Conservation (phyloP, 768 basidiomycete genomes). For the Tylopilus vinaceipallidus region DNA sequence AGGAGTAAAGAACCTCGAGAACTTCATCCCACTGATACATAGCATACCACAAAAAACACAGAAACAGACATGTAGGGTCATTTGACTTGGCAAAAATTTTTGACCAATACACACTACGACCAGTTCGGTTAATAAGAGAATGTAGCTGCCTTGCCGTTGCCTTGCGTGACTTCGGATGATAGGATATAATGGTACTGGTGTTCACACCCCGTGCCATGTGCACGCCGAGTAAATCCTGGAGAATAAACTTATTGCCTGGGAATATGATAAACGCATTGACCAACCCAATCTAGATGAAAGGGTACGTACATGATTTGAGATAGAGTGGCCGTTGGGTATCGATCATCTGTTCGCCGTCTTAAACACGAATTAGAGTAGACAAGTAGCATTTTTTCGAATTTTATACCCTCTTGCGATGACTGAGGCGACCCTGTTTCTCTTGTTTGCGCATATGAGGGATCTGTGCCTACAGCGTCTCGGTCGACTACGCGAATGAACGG, state of each 20-base stretch:
- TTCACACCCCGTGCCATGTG: conserved; percentile 44
- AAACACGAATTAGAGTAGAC: neutral
- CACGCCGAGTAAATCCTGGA: conserved; percentile 49
- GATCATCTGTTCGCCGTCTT: conserved; percentile 36
- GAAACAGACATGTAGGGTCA: conserved; percentile 55
- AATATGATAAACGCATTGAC: too few species aligned
- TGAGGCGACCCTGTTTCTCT: neutral
- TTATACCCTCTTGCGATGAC: conserved; percentile 9
- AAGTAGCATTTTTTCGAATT: neutral
- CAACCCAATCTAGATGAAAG: too few species aligned
- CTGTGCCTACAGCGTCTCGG: neutral
- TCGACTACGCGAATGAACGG: conserved; percentile 47
- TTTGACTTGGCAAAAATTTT: conserved; percentile 26
- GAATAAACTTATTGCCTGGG: conserved; percentile 20
- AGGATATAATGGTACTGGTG: conserved; percentile 28
- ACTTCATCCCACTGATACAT: conserved; percentile 64
- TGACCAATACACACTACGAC: conserved; percentile 33
- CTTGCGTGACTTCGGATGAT: conserved; percentile 24
- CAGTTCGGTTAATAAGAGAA: conserved; percentile 29
- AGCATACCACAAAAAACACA: conserved; percentile 57
- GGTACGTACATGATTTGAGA: conserved; percentile 33
- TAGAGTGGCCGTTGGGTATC: conserved; percentile 51
- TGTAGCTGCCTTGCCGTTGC: conserved; percentile 27
- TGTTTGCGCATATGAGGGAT: neutral
- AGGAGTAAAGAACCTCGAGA: conserved; percentile 47